Percentiles rank a stretch among this genome's conserved stretches.
Evolutionary conservation across 225 moss, liverwort and hornwort genomes (phyloP).

Genomic region (Physcomitrium patens): DNA sequence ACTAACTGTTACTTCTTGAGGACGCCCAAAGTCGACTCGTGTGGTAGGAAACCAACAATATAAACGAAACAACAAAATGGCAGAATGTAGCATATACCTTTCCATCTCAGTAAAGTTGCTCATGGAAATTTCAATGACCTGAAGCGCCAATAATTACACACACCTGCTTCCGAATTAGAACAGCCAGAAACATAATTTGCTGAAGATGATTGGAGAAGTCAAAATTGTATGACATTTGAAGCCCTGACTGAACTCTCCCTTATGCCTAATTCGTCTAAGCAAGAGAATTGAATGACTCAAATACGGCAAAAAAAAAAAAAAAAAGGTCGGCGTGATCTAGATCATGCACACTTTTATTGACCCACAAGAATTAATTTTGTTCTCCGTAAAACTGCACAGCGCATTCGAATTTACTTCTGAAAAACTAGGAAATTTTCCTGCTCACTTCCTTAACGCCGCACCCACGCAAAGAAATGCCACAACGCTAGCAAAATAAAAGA

Average conservation of each 20-base stretch:
- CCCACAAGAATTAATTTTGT: neutral
- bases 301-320: neutral
- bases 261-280: neutral
- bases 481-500: neutral
- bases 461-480: neutral
- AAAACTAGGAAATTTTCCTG: too few relatives aligned
- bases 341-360: neutral
- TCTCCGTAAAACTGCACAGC: neutral
- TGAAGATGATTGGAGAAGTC: neutral
- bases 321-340: neutral
- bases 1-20: neutral
- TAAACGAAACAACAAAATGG: conserved; percentile 35
- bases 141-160: conserved; percentile 39
- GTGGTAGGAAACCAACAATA: conserved; percentile 10
- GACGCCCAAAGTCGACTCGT: neutral
- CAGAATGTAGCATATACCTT: conserved; percentile 54
- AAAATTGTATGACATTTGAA: conserved; percentile 5
- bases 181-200: conserved; percentile 2
- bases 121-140: conserved; percentile 64
- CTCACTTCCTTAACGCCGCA: too few relatives aligned
- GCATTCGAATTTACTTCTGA: too few relatives aligned
- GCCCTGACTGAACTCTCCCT: neutral
- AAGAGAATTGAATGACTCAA: neutral
- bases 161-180: conserved; percentile 35
- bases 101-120: conserved; percentile 59